Evolutionary conservation across 192 early-diverging fungal species (phyloP), one percentile per base, ranked within the genome.

Genomic region (Spizellomyces sp.): DNA sequence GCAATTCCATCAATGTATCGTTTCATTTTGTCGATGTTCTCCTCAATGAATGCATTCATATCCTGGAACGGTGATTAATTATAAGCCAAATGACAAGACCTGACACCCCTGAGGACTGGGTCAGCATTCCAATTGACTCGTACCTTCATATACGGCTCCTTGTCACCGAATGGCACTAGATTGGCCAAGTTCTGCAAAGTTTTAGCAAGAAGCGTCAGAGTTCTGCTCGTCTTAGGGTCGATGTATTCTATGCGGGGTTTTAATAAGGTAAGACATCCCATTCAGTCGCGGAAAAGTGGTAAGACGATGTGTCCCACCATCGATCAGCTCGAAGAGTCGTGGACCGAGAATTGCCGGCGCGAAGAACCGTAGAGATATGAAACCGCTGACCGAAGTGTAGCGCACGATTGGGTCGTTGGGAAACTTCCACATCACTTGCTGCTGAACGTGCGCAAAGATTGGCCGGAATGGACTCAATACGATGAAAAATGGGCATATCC

Each of bases 311-410:
- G 2, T 47, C 58, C 3, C 36, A 69, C 59, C 71, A 60, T 74
- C 71, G 45, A 66, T 41, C 8, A 81, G 43, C 12, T 71, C 75
- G 56, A 77, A 81, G 4, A 77, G 41, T 43, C 57, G 50, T 4
- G 80, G 80, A 19, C 68, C 67, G 14, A 79, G 72, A 19, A 85
- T 77, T 4, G 83, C 80, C 14, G 83, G 83, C 5, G 70, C 76
- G 63, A 86, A 86, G 57, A 84, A 86, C n/a, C 81, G 71, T 17
- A 84, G 58, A 54, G 84, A 86, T 14, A 84, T 77, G 58, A 84
- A 86, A 5, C 78, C 79, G 56, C 74, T 84, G 47, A 86, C 75
- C n/a, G 75, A n/a, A 9, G 74, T 76, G 44, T 78, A 78, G 48
- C 60, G 47, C 17, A 60, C 74, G 6, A 45, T 62, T 5, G 64